phyloP scores from a whole-genome alignment of 1,139 yeast genomes.

The Suhomyces guaymorum region DNA sequence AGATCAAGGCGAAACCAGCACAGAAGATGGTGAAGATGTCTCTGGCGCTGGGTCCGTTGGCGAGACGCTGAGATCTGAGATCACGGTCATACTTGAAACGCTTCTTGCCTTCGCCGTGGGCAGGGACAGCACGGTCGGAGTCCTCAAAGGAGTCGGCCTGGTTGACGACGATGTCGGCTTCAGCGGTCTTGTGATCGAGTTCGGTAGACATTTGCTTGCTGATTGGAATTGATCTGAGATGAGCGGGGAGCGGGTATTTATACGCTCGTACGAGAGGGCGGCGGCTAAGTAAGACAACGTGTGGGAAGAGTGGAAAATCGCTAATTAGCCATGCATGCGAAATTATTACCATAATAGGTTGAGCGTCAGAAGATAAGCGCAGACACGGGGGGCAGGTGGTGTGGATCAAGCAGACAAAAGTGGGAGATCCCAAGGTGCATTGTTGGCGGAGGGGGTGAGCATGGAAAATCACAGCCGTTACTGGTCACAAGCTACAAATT shows the following conservation, averaged over 20 bases:
- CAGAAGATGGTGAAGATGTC: slow-evolving; percentile 48
- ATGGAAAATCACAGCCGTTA: no score
- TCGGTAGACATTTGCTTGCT: slow-evolving; percentile 4
- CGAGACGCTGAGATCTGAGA: slow-evolving; percentile 33
- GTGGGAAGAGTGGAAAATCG: no score
- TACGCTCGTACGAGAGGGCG: neutral
- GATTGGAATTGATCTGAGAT: neutral
- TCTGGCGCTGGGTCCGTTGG: slow-evolving; percentile 27
- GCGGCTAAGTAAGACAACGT: neutral
- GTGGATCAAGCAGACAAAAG: neutral
- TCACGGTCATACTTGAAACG: slow-evolving; percentile 34
- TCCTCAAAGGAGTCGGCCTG: slow-evolving; percentile 8
- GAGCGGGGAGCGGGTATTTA: neutral
- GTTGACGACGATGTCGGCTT: slow-evolving; percentile 4
- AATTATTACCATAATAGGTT: neutral
- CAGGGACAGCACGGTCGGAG: no score
- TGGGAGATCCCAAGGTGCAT: no score
- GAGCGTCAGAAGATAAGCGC: neutral
- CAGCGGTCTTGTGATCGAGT: slow-evolving; percentile 5
- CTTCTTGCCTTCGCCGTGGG: slow-evolving; percentile 2
- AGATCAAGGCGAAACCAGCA: slow-evolving; percentile 60
- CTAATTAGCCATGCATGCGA: neutral
- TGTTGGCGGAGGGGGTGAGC: no score
- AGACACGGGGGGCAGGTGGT: neutral
- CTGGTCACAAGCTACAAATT: no score